Evolutionary conservation across 345 rosid genomes (phyloP), one percentile per base, ranked within the genome.

Genomic region (Citrus maxima): DNA sequence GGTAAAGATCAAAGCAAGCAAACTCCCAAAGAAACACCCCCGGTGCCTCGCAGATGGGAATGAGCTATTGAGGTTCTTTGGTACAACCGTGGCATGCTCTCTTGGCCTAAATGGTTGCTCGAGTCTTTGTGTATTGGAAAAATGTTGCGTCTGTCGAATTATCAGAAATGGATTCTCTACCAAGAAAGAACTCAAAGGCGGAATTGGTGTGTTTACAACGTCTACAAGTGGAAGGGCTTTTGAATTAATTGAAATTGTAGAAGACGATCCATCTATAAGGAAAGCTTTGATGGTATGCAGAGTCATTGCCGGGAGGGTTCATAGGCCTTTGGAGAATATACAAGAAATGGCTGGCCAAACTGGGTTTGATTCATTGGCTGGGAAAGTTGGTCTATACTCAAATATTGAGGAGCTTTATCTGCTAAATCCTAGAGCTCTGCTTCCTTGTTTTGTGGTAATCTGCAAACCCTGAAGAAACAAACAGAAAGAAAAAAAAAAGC

Each of bases 291-390:
- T 95, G 49, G 99, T 95, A 34, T 95, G 99, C 83, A 80, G 99
- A 82, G 99, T 95, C 22, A 92, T 95, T 32, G 99, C 99, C 2
- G 99, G 99, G 24, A 92, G 99, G 80, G 99, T 95, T 60, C 99
- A 95, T 77, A 85, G 93, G 84, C 98, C 98, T 22, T 79, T 95
- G 84, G 98, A 93, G 82, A 91, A 95, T 78, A 91, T 89, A 80
- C 93, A 90, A 77, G 99, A 92, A 85, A 87, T 92, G 80, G 83
- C 89, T 62, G 90, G 97, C 40, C 91, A 91, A 83, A 89, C 87
- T 22, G 99, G 98, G 81, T 93, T 95, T 76, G 99, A 95, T 88
- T 95, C 99, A 12, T 86, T 95, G 79, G 98, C 99, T 1, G 99
- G 99, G 0, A 95, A 92, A 86, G 95, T 95, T 75, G 99, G 99